Conservation (phyloP, 805 yeast genomes). For the Metschnikowia noctiluminum region DNA sequence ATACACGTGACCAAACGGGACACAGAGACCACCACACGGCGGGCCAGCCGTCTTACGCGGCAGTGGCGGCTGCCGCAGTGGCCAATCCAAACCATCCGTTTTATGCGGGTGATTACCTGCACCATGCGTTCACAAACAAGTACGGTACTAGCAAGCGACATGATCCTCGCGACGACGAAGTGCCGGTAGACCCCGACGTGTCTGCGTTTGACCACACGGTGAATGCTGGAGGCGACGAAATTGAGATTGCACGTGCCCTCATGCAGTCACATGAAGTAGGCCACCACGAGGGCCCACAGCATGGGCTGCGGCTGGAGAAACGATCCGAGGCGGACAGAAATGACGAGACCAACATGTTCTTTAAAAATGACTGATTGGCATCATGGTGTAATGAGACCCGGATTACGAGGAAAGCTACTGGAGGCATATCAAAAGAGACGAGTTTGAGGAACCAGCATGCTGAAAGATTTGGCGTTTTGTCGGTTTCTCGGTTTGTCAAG, state of each 20-base stretch:
- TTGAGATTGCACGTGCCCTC: conserved; percentile 63
- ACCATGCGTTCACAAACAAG: conserved; percentile 10
- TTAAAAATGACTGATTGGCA: conserved; percentile 8
- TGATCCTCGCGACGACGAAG: conserved; percentile 22
- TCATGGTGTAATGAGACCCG: too few species aligned
- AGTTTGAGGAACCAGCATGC: too few species aligned
- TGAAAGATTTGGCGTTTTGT: too few species aligned
- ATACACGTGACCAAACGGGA: conserved; percentile 9
- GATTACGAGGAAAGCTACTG: neutral
- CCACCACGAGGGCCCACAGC: conserved; percentile 7
- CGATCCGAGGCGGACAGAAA: conserved; percentile 4
- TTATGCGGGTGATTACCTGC: conserved; percentile 13
- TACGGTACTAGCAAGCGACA: conserved; percentile 6
- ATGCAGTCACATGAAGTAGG: conserved; percentile 54
- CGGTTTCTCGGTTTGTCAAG: too few species aligned
- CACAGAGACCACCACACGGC: conserved; percentile 9
- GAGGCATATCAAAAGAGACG: too few species aligned
- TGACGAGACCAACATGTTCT: conserved; percentile 18
- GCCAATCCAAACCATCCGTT: conserved; percentile 21
- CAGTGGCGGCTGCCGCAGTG: conserved; percentile 34
- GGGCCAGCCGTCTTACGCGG: conserved; percentile 25
- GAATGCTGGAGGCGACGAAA: conserved; percentile 45
- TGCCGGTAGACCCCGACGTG: conserved; percentile 61
- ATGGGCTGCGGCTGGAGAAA: conserved; percentile 2
- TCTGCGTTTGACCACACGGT: conserved; percentile 35